Conservation (phyloP, 805 yeast species). For the Lachancea lanzarotensis region DNA sequence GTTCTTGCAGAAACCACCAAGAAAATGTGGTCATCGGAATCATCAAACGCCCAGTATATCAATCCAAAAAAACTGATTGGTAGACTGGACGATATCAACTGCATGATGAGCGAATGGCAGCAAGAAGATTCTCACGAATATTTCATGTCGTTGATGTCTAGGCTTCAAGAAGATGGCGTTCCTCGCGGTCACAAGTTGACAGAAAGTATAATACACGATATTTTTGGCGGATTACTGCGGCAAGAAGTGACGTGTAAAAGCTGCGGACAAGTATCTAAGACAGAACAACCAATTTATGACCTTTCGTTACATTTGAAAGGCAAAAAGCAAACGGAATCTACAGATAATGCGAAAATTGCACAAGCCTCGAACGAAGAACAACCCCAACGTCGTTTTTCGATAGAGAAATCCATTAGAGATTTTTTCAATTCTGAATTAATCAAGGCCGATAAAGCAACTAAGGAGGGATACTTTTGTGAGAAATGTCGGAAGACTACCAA, state of each 20-base stretch:
- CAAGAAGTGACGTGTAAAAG: slow-evolving; percentile 79
- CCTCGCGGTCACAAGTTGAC: slow-evolving; percentile 85
- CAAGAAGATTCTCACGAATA: slow-evolving; percentile 98
- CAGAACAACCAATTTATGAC: slow-evolving; percentile 92
- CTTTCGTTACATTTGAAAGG: slow-evolving; percentile 71
- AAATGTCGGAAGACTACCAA: slow-evolving; percentile 69
- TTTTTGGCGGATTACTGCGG: slow-evolving; percentile 84
- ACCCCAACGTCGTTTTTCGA: slow-evolving; percentile 43
- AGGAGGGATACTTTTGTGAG: slow-evolving; percentile 82
- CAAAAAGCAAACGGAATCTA: slow-evolving; percentile 32
- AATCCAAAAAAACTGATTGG: slow-evolving; percentile 71
- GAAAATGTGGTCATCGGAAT: slow-evolving; percentile 61
- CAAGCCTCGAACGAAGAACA: slow-evolving; percentile 11
- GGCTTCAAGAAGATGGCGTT: slow-evolving; percentile 86
- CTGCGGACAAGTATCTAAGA: slow-evolving; percentile 77
- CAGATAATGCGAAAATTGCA: neutral
- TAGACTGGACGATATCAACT: slow-evolving; percentile 75
- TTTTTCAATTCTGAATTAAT: slow-evolving; percentile 80
- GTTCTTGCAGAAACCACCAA: slow-evolving; percentile 61
- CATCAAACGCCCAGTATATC: slow-evolving; percentile 41
- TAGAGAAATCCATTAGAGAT: slow-evolving; percentile 69
- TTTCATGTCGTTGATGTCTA: slow-evolving; percentile 81
- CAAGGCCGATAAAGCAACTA: slow-evolving; percentile 54
- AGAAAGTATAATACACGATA: slow-evolving; percentile 78
- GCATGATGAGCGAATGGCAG: slow-evolving; percentile 96